phyloP scores from a whole-genome alignment of 2,329 filamentous ascomycete species.

The Monosporascus cannonballus region DNA sequence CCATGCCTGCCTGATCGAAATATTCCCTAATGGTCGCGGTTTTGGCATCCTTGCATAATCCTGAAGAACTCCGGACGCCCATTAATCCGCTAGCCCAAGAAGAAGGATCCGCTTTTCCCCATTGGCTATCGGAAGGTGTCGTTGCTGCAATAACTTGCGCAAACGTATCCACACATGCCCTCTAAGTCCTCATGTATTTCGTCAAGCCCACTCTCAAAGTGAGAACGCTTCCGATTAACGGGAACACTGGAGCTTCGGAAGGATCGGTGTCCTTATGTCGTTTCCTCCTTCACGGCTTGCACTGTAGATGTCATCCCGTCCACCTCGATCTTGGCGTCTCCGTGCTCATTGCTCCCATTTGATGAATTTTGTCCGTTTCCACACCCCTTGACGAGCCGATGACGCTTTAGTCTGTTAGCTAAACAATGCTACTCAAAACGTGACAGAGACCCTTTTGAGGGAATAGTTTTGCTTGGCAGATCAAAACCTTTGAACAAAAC shows the following conservation, averaged over 20 bases:
- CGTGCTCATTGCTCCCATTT: constrained; percentile 5
- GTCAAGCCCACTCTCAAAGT: neutral
- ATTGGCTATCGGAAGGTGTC: neutral
- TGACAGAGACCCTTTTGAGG: neutral
- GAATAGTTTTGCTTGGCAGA: constrained; percentile 18
- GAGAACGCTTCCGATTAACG: neutral
- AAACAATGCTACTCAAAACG: neutral
- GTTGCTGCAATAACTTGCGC: neutral
- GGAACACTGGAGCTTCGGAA: neutral
- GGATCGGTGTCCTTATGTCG: neutral
- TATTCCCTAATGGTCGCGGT: too few species aligned
- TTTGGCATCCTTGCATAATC: neutral
- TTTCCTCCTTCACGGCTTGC: neutral
- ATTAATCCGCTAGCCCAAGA: neutral
- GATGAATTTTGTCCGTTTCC: constrained; percentile 32
- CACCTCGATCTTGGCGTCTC: neutral
- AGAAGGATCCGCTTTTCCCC: neutral
- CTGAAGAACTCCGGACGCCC: neutral
- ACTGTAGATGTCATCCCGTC: neutral
- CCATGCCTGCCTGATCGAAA: too few species aligned
- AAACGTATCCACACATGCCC: neutral
- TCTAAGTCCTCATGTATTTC: neutral
- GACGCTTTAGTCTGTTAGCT: constrained; percentile 38
- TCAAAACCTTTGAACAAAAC: neutral
- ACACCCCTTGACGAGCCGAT: constrained; percentile 60